Evolutionary conservation across 805 yeast species (phyloP).

Genomic region (Metahyphopichia silvanorum): DNA sequence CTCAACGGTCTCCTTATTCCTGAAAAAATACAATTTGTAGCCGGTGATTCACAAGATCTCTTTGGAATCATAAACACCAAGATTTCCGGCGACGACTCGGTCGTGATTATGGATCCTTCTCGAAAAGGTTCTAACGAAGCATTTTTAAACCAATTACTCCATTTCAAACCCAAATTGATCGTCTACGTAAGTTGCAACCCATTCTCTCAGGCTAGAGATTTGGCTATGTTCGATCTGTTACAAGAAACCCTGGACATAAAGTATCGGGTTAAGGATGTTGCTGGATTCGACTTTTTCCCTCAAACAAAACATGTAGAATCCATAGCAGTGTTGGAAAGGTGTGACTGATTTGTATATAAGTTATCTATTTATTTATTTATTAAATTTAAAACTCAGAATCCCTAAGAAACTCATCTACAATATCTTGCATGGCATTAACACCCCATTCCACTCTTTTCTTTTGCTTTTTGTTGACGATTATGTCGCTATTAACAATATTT

Average conservation of each 20-base stretch:
- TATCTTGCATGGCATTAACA: conserved; percentile 48
- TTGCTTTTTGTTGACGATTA: conserved; percentile 54
- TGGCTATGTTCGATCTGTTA: conserved; percentile 24
- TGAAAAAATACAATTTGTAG: conserved; percentile 26
- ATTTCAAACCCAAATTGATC: conserved; percentile 34
- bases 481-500: conserved; percentile 42
- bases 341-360: no score
- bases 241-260: conserved; percentile 9
- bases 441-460: conserved; percentile 67
- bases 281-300: conserved; percentile 1
- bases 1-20: conserved; percentile 32
- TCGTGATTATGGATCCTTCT: conserved; percentile 45
- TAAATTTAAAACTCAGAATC: conserved; percentile 1
- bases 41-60: conserved; percentile 36
- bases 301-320: conserved; percentile 45
- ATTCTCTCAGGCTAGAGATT: conserved; percentile 44
- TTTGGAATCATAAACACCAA: conserved; percentile 24
- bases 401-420: conserved; percentile 43
- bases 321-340: conserved; percentile 41
- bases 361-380: background rate
- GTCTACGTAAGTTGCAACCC: conserved; percentile 45
- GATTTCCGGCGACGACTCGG: conserved; percentile 27
- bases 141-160: conserved; percentile 34
- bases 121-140: conserved; percentile 36
- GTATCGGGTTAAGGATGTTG: conserved; percentile 16